Conservation (phyloP, 805 yeast genomes). For the Vanderwaltozyma verrucispora region DNA sequence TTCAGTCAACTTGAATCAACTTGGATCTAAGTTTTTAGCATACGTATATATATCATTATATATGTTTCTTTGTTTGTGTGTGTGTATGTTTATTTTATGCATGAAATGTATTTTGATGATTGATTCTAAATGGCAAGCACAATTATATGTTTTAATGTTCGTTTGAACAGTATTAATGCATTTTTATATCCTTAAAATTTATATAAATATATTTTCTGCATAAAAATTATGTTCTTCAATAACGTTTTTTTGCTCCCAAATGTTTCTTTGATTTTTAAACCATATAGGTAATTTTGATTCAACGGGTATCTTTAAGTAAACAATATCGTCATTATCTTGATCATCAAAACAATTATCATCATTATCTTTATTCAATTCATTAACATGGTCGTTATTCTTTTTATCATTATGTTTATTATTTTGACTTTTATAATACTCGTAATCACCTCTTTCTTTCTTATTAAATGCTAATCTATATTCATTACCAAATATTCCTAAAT, state of each 20-base stretch:
- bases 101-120: too few relatives aligned
- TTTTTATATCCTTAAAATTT: too few relatives aligned
- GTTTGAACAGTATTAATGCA: too few relatives aligned
- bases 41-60: too few relatives aligned
- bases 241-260: constrained; percentile 47
- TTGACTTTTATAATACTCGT: constrained; percentile 30
- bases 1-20: too few relatives aligned
- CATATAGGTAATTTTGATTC: constrained; percentile 62
- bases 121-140: too few relatives aligned
- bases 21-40: too few relatives aligned
- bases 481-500: constrained; percentile 27
- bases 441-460: constrained; percentile 23
- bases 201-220: constrained; percentile 25
- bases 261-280: constrained; percentile 54
- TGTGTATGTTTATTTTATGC: too few relatives aligned
- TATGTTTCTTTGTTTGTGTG: too few relatives aligned
- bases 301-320: constrained; percentile 41
- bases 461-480: constrained; percentile 25
- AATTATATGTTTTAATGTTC: too few relatives aligned
- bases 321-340: neutral
- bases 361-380: neutral
- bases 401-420: neutral
- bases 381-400: neutral
- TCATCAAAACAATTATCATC: neutral
- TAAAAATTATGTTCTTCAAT: constrained; percentile 27